phyloP scores from a whole-genome alignment of 768 basidiomycete species.

The Trametes villosa region DNA sequence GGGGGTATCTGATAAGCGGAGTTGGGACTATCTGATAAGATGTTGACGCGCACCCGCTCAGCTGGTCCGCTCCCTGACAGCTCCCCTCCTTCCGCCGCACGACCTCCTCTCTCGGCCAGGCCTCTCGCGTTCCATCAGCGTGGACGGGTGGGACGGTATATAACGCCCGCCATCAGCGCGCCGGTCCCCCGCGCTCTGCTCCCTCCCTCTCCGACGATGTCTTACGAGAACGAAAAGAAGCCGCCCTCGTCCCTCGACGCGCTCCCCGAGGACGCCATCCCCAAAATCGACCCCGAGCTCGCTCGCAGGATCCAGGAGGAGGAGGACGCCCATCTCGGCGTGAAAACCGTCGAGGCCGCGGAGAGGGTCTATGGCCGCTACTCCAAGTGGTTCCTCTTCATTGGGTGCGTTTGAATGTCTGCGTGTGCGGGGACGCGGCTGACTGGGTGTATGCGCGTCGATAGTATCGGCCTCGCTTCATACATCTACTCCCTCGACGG shows the following conservation, averaged over 20 bases:
- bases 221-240: constrained; percentile 15
- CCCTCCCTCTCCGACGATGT: background rate
- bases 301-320: constrained; percentile 21
- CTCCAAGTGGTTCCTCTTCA: constrained; percentile 62
- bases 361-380: constrained; percentile 56
- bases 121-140: background rate
- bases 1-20: constrained; percentile 16
- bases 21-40: constrained; percentile 11
- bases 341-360: constrained; percentile 53
- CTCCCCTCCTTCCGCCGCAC: background rate
- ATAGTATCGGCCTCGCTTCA: constrained; percentile 57
- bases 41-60: no score
- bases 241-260: constrained; percentile 4
- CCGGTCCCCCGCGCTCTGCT: background rate
- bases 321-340: constrained; percentile 43
- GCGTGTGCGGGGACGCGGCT: background rate
- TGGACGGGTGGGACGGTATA: background rate
- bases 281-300: constrained; percentile 11
- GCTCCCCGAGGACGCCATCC: constrained; percentile 16
- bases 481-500: constrained; percentile 78
- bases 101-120: background rate
- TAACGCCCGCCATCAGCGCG: background rate
- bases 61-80: background rate
- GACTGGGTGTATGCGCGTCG: background rate
- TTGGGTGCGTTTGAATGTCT: constrained; percentile 45